Evolutionary conservation across 805 yeast species (phyloP).

Genomic region (Barnettozyma siamensis): DNA sequence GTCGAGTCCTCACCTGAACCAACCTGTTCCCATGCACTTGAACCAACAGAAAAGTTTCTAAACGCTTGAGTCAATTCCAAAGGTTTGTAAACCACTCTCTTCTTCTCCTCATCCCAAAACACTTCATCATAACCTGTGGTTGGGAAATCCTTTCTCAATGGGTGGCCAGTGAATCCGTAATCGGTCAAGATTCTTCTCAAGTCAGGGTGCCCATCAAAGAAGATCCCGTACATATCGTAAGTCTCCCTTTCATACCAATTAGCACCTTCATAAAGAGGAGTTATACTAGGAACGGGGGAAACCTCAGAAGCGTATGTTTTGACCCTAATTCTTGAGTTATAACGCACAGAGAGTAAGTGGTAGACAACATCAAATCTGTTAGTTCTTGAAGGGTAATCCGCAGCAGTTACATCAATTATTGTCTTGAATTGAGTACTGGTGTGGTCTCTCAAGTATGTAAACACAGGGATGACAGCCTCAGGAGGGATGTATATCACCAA

Average conservation of each 20-base stretch:
- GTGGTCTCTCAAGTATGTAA: constrained; percentile 68
- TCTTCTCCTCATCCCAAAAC: constrained; percentile 85
- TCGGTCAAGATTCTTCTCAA: constrained; percentile 86
- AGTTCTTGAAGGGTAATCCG: constrained; percentile 76
- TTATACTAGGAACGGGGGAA: constrained; percentile 72
- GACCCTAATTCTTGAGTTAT: constrained; percentile 81
- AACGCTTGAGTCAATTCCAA: constrained; percentile 88
- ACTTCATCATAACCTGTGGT: constrained; percentile 89
- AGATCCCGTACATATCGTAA: constrained; percentile 80
- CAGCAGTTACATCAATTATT: constrained; percentile 79
- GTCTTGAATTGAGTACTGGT: constrained; percentile 76
- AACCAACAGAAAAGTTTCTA: constrained; percentile 84
- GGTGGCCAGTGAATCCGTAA: constrained; percentile 90
- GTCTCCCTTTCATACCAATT: constrained; percentile 92
- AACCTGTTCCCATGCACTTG: constrained; percentile 88
- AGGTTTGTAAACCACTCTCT: constrained; percentile 85
- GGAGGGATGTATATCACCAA: constrained; percentile 73
- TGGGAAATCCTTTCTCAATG: constrained; percentile 88
- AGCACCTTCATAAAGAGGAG: constrained; percentile 70
- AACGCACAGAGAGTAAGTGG: constrained; percentile 72
- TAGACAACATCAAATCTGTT: constrained; percentile 86
- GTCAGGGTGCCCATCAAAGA: constrained; percentile 87
- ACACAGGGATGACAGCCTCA: constrained; percentile 62
- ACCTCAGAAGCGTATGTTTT: constrained; percentile 85
- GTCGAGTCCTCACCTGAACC: constrained; percentile 81